Evolutionary conservation across 2,329 filamentous ascomycete genomes (phyloP).

Genomic region (Ceratocystis colombiana): DNA sequence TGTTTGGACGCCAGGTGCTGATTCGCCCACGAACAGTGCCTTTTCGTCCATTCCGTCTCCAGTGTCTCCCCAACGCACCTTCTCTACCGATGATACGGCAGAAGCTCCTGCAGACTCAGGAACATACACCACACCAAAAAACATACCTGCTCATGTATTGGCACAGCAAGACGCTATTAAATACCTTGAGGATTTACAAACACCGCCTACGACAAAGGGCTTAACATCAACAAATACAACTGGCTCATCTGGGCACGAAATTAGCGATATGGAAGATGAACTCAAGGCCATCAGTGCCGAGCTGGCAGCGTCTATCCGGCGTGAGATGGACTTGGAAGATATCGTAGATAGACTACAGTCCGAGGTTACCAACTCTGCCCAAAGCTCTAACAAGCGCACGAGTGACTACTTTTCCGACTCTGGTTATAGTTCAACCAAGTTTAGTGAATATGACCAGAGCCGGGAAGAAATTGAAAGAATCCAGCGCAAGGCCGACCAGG

Average conservation of each 20-base stretch:
- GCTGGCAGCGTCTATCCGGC: slow-evolving; percentile 80
- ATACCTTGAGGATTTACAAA: slow-evolving; percentile 45
- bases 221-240: slow-evolving; percentile 27
- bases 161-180: slow-evolving; percentile 36
- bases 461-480: slow-evolving; percentile 70
- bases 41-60: slow-evolving; percentile 47
- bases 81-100: slow-evolving; percentile 33
- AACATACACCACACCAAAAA: slow-evolving; percentile 31
- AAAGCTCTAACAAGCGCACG: slow-evolving; percentile 57
- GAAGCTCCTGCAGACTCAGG: slow-evolving; percentile 28
- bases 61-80: slow-evolving; percentile 37
- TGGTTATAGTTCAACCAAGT: slow-evolving; percentile 73
- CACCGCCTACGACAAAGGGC: slow-evolving; percentile 34
- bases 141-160: slow-evolving; percentile 35
- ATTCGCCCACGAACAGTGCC: slow-evolving; percentile 41
- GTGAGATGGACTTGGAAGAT: slow-evolving; percentile 95
- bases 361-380: slow-evolving; percentile 51
- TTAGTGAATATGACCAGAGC: slow-evolving; percentile 54
- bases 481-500: slow-evolving; percentile 76
- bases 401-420: slow-evolving; percentile 99
- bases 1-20: slow-evolving; percentile 38
- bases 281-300: slow-evolving; percentile 86
- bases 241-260: slow-evolving; percentile 41
- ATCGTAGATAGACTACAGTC: slow-evolving; percentile 76
- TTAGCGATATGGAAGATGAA: slow-evolving; percentile 90